phyloP scores from a whole-genome alignment of 2,329 filamentous ascomycete species.

The Epichloe coenophiala region DNA sequence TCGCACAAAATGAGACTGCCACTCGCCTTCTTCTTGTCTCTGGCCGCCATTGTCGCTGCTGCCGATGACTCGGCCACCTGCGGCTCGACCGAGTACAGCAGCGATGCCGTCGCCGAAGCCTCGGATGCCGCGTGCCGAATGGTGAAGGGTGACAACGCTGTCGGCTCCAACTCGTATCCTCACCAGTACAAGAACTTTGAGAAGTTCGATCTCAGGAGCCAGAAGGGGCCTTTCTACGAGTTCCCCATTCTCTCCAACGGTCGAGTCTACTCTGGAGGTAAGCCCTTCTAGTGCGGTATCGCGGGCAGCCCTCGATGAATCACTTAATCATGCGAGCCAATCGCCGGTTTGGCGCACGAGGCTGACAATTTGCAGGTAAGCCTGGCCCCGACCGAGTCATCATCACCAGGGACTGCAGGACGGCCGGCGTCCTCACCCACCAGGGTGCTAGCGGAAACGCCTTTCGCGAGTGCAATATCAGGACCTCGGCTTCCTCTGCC shows the following conservation, averaged over 20 bases:
- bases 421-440: conserved; percentile 52
- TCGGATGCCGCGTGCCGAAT: conserved; percentile 36
- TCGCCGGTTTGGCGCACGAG: background rate
- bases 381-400: conserved; percentile 51
- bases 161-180: conserved; percentile 32
- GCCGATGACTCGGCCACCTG: conserved; percentile 27
- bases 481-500: background rate
- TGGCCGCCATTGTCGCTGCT: conserved; percentile 6
- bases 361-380: conserved; percentile 26
- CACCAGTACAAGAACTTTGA: conserved; percentile 50
- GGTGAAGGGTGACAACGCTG: conserved; percentile 25
- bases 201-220: conserved; percentile 42
- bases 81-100: conserved; percentile 34
- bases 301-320: no score
- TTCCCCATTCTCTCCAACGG: conserved; percentile 41
- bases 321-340: background rate
- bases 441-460: conserved; percentile 3
- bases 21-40: conserved; percentile 6
- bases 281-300: conserved; percentile 7
- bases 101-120: conserved; percentile 34
- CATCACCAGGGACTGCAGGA: conserved; percentile 38
- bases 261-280: conserved; percentile 42
- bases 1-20: background rate
- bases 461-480: conserved; percentile 4
- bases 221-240: conserved; percentile 46